phyloP scores from a whole-genome alignment of 2,329 filamentous ascomycete genomes.

The Diaporthe sp. region DNA sequence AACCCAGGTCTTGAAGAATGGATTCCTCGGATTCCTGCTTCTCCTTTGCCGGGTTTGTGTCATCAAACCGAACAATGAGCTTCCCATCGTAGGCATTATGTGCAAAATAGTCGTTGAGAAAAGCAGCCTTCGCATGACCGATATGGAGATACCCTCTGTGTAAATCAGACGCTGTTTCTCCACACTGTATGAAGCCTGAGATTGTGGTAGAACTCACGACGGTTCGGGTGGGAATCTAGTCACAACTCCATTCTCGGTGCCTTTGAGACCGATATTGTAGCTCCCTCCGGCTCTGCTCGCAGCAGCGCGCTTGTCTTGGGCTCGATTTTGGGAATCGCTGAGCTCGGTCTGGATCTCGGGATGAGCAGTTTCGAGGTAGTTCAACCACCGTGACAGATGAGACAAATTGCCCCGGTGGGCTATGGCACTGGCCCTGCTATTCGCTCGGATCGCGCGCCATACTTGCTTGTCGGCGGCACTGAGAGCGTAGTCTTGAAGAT shows the following conservation, averaged over 20 bases:
- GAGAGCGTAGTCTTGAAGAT: slow-evolving; percentile 84
- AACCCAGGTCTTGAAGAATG: slow-evolving; percentile 89
- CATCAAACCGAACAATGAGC: slow-evolving; percentile 92
- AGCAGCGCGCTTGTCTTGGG: slow-evolving; percentile 76
- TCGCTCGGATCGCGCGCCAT: slow-evolving; percentile 86
- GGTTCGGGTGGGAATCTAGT: slow-evolving; percentile 95
- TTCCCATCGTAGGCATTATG: slow-evolving; percentile 93
- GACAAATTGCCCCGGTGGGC: slow-evolving; percentile 82
- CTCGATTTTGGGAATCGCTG: slow-evolving; percentile 76
- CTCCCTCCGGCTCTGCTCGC: slow-evolving; percentile 83
- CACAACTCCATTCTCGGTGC: slow-evolving; percentile 89
- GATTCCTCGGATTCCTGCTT: slow-evolving; percentile 96
- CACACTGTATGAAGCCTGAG: not conserved
- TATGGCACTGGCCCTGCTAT: slow-evolving; percentile 85
- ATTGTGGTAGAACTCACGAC: slow-evolving; percentile 68
- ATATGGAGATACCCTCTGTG: slow-evolving; percentile 88
- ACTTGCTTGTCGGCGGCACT: slow-evolving; percentile 84
- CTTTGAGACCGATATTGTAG: slow-evolving; percentile 89
- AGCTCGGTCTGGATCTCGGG: slow-evolving; percentile 80
- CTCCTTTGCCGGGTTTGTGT: slow-evolving; percentile 97
- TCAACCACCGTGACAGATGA: slow-evolving; percentile 90
- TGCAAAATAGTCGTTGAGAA: slow-evolving; percentile 96
- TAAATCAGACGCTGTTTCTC: not conserved
- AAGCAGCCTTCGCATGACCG: slow-evolving; percentile 92
- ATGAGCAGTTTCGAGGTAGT: slow-evolving; percentile 84